These are phyloP conservation scores for Aspergillus sp. DNA, from an alignment of 2,329 filamentous ascomycete species.

Conservation along the genomic window DNA sequence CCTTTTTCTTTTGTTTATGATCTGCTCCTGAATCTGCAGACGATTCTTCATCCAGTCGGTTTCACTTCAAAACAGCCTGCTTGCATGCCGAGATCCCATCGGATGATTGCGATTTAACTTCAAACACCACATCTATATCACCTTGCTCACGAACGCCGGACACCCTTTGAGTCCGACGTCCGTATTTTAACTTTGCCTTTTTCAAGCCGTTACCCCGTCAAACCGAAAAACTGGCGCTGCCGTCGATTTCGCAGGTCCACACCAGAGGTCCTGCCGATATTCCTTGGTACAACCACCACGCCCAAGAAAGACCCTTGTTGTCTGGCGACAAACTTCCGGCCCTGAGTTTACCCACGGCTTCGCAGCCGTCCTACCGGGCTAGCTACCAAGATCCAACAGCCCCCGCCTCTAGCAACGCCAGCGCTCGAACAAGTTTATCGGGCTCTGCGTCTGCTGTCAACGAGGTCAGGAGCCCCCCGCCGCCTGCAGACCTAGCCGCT, in stretches of 20 bases:
- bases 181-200: slow-evolving; percentile 9
- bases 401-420: slow-evolving; percentile 44
- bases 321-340: slow-evolving; percentile 72
- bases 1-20: slow-evolving; percentile 4
- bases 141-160: slow-evolving; percentile 16
- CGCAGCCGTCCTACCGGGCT: slow-evolving; percentile 61
- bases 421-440: slow-evolving; percentile 54
- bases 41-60: not conserved
- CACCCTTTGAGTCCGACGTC: slow-evolving; percentile 18
- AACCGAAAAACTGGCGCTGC: slow-evolving; percentile 93
- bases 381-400: slow-evolving; percentile 65
- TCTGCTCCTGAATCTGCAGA: not conserved
- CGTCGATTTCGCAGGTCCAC: slow-evolving; percentile 78
- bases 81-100: not conserved
- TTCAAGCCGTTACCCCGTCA: slow-evolving; percentile 31
- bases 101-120: not conserved
- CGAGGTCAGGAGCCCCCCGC: slow-evolving; percentile 68
- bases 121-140: not conserved
- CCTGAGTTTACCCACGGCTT: slow-evolving; percentile 63
- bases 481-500: slow-evolving; percentile 52
- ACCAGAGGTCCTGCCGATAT: slow-evolving; percentile 71
- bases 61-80: slow-evolving; percentile 1
- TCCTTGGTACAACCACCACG: slow-evolving; percentile 65
- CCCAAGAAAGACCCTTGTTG: slow-evolving; percentile 58
- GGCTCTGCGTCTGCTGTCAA: slow-evolving; percentile 45